Base-by-base conservation (phyloP, 768 basidiomycete species). In the Tricholoma terreum region DNA sequence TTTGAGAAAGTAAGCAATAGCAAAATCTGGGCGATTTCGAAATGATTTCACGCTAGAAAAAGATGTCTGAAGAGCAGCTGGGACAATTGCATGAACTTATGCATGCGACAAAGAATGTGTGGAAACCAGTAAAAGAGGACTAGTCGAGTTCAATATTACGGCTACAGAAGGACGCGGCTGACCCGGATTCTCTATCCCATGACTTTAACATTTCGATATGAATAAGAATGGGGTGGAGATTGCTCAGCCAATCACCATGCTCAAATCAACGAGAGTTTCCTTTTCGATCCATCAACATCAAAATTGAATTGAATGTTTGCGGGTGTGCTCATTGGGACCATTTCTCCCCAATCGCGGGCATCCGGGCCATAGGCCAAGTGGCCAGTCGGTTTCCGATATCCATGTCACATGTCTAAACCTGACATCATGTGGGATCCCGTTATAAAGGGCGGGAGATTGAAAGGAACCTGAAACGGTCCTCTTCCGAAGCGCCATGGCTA, bases 41-140 rank as follows among this genome's bases (percentile, higher is more conserved):
- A n/a, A 45, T 4, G 1, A 30, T n/a, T 22, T 22, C 42, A 59
- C 54, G 24, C 14, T 54, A 50, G 50, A 27, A 7, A 22, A 56
- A 94, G 92, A 89, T 95, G 85, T 94, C 93, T 17, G 71, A 77
- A 31, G 93, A 96, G 68, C 96, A 99, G 69, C 77, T 98, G 4
- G 91, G 91, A 1, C 96, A 98, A 71, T 72, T 99, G 40, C 93
- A 97, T 67, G 94, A 98, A 68, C 80, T 99, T 59, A 94, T 96
- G 92, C 87, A 91, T 60, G 90, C 87, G 2, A 87, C 93, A 0
- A 92, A 90, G 67, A 88, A 88, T 59, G 80, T 96, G 31, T 96
- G 91, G 92, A 94, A 87, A 66, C 80, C 85, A 19, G 69, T 76
- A 50, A 55, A 63, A 35, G 67, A 68, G 59, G 61, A 67, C 45